Conservation (phyloP, 352 stramenopile species). For the Phytopythium sindhum region DNA sequence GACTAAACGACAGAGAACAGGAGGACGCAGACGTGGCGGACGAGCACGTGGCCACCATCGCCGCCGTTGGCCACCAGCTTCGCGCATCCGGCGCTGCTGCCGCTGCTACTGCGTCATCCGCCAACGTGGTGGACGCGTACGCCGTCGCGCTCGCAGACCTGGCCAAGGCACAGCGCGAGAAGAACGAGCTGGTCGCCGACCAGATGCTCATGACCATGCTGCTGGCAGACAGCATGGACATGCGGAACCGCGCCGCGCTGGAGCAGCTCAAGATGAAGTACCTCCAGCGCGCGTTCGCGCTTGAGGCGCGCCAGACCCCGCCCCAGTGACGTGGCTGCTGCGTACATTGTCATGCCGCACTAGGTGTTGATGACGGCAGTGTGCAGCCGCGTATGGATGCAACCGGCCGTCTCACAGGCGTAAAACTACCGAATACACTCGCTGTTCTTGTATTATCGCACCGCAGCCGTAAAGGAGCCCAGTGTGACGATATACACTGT, state of each 20-base stretch:
- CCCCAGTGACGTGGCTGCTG: neutral
- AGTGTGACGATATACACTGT: too few relatives aligned
- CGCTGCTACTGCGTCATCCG: neutral
- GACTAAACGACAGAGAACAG: conserved; percentile 7
- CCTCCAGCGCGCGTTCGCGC: conserved; percentile 11
- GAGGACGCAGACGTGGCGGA: neutral
- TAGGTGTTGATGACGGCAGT: neutral
- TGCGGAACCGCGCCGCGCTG: conserved; percentile 9
- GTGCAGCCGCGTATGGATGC: neutral
- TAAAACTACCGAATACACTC: conserved; percentile 1
- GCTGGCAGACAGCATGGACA: conserved; percentile 11
- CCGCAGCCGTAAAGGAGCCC: neutral
- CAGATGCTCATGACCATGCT: conserved; percentile 20
- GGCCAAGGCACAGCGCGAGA: conserved; percentile 10
- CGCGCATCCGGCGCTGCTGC: neutral
- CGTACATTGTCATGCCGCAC: neutral
- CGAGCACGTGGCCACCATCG: conserved; percentile 7
- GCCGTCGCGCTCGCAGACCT: conserved; percentile 8
- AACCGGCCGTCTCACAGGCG: neutral
- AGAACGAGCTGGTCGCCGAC: conserved; percentile 16
- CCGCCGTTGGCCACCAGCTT: conserved; percentile 1
- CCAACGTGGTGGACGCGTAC: neutral
- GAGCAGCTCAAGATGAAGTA: conserved; percentile 18
- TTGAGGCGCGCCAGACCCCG: neutral
- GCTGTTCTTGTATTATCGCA: neutral